phyloP scores from a whole-genome alignment of 2,329 filamentous ascomycete species.

The Alternaria consortialis region DNA sequence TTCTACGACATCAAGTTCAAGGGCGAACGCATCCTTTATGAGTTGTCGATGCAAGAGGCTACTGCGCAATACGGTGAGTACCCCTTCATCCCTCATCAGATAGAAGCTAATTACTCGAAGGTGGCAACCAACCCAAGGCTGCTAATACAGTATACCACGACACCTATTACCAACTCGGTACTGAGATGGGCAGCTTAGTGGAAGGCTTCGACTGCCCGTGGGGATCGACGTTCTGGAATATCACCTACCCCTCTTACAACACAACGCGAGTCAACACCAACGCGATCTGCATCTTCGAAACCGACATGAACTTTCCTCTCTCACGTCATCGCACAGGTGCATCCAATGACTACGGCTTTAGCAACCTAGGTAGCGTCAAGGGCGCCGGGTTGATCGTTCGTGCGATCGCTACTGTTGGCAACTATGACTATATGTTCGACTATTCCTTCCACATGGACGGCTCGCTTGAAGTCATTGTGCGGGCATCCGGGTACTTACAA shows the following conservation, averaged over 20 bases:
- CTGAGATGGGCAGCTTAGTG: constrained; percentile 54
- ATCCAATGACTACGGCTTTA: constrained; percentile 35
- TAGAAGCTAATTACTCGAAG: background rate
- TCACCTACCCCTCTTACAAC: constrained; percentile 56
- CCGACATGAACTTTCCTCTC: constrained; percentile 41
- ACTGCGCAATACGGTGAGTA: constrained; percentile 60
- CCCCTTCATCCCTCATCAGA: background rate
- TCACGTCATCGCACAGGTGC: constrained; percentile 42
- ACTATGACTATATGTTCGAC: constrained; percentile 54
- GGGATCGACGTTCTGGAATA: constrained; percentile 61
- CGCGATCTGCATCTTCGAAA: constrained; percentile 52
- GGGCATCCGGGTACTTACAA: constrained; percentile 45
- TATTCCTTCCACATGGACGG: constrained; percentile 43
- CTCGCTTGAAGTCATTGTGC: constrained; percentile 48
- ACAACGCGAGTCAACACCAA: constrained; percentile 54
- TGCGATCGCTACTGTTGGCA: constrained; percentile 55
- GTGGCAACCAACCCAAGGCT: constrained; percentile 9
- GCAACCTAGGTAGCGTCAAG: constrained; percentile 41
- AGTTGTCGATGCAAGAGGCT: constrained; percentile 65
- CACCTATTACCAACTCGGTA: constrained; percentile 59
- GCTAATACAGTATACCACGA: constrained; percentile 51
- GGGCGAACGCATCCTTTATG: constrained; percentile 64
- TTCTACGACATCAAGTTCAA: constrained; percentile 65
- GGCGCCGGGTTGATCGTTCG: constrained; percentile 48
- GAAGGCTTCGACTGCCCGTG: constrained; percentile 60